Base-by-base conservation (phyloP, 805 yeast species). In the Saccharomycopsis sp. region DNA sequence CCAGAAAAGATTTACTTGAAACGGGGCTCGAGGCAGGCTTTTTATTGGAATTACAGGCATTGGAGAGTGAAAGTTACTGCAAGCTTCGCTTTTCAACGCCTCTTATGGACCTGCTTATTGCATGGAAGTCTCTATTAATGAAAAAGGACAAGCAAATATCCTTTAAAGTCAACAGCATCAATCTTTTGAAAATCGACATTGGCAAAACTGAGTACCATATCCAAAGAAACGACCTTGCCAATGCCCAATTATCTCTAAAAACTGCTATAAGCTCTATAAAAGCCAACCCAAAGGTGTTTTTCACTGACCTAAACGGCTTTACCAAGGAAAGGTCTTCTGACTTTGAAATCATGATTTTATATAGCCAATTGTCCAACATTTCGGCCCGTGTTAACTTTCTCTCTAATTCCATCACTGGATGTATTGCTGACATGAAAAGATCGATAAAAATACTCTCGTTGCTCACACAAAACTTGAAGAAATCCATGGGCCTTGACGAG, bases 401-500 rank as follows among this genome's bases (percentile, higher is more conserved):
- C 16, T 7, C 62, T 53, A 53, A 48, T 34, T 51, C 50, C 14
- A 58, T 67, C 53, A 61, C 34, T 50, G 52, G 34, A 9, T 21
- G 52, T 50, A 15, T 50, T 16, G n/a, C 52, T 2, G 52, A 50
- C 23, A 21, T 50, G 52, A 50, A 50, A 50, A 15, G 52, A 16
- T 44, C 48, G 7, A 18, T 50, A n/a, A 50, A 50, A 9, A 24
- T 21, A 9, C 23, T 50, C 14, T 50, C 52, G 16, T 24, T 21
- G 23, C 14, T 50, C 8, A 50, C 52, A 20, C 24, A 15, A 16
- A 50, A 15, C 14, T 16, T 50, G 20, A 50, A 21, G 24, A 20
- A 50, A 24, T 50, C 52, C 23, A 50, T 16, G 18, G n/a, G 21
- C 14, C 64, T 1, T 65, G 63, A 47, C 47, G 41, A 69, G 67